Evolutionary conservation across 371 early-diverging fungal genomes (phyloP).

Genomic region (Sanchytrium tribonematis): DNA sequence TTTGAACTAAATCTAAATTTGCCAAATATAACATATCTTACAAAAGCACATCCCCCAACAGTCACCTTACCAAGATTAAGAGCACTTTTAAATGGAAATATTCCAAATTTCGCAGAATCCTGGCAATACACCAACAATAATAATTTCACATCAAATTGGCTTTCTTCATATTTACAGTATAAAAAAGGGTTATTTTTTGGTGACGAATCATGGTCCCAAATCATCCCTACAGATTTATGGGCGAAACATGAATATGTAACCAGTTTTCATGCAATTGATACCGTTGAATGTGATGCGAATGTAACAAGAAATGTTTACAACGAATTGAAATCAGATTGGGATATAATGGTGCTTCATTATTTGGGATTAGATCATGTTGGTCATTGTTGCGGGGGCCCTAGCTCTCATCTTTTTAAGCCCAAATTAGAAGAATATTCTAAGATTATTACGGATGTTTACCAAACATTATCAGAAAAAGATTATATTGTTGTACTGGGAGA

Average conservation of each 20-base stretch:
- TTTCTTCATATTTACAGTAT: neutral
- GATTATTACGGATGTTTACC: conserved; percentile 9
- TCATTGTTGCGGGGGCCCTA: conserved; percentile 5
- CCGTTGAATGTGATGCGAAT: conserved; percentile 41
- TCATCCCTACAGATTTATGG: conserved; percentile 3
- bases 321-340: neutral
- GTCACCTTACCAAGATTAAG: neutral
- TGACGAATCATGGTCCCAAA: conserved; percentile 13
- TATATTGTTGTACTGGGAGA: conserved; percentile 14
- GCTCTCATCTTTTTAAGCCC: conserved; percentile 13
- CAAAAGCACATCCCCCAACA: conserved; percentile 24
- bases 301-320: conserved; percentile 24
- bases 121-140: neutral
- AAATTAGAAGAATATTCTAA: conserved; percentile 5
- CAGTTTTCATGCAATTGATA: conserved; percentile 16
- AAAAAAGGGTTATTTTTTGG: conserved; percentile 10
- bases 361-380: conserved; percentile 11
- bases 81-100: neutral
- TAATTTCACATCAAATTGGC: neutral
- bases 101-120: conserved; percentile 1
- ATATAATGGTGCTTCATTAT: conserved; percentile 4
- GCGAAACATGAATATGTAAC: neutral
- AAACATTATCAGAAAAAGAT: conserved; percentile 10
- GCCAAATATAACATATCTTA: conserved; percentile 30
- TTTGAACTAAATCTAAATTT: conserved; percentile 13